phyloP scores from a whole-genome alignment of 768 basidiomycete species.

The Phaffia australis region DNA sequence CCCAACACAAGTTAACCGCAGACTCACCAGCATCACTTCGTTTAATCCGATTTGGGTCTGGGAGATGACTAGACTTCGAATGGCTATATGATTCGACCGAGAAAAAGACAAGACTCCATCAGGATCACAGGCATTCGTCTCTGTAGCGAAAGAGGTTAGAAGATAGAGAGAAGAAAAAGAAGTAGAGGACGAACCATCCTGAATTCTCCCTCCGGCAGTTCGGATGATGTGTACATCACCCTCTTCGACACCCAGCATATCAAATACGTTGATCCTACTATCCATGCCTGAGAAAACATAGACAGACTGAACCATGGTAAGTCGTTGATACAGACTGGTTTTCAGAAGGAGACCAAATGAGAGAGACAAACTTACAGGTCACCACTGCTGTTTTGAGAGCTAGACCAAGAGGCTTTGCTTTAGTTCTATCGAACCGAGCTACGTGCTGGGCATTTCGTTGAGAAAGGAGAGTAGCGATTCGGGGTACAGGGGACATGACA shows the following conservation, averaged over 20 bases:
- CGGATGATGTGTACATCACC: constrained; percentile 25
- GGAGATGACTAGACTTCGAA: constrained; percentile 23
- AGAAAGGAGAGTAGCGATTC: constrained; percentile 67
- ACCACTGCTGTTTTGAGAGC: constrained; percentile 24
- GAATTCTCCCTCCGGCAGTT: constrained; percentile 24
- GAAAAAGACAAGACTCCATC: neutral
- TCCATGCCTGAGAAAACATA: constrained; percentile 23
- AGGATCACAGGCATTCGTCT: neutral
- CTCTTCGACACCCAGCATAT: constrained; percentile 18
- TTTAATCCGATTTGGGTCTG: constrained; percentile 27
- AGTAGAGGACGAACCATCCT: constrained; percentile 20
- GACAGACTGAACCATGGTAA: neutral
- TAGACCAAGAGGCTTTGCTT: constrained; percentile 21
- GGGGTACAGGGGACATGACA: constrained; percentile 47
- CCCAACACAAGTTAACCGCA: neutral
- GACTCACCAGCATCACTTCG: constrained; percentile 26
- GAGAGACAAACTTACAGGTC: constrained; percentile 17
- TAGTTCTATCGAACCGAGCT: constrained; percentile 8
- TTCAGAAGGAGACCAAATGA: neutral
- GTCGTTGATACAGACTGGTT: neutral
- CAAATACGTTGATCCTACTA: constrained; percentile 20
- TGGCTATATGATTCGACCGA: constrained; percentile 1
- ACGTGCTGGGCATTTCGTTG: constrained; percentile 36
- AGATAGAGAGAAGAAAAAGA: too few species aligned
- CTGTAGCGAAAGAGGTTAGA: neutral